Evolutionary conservation across 441 rosid genomes (phyloP), one percentile per base, ranked within the genome.

Genomic region (Adansonia rubrostipa): DNA sequence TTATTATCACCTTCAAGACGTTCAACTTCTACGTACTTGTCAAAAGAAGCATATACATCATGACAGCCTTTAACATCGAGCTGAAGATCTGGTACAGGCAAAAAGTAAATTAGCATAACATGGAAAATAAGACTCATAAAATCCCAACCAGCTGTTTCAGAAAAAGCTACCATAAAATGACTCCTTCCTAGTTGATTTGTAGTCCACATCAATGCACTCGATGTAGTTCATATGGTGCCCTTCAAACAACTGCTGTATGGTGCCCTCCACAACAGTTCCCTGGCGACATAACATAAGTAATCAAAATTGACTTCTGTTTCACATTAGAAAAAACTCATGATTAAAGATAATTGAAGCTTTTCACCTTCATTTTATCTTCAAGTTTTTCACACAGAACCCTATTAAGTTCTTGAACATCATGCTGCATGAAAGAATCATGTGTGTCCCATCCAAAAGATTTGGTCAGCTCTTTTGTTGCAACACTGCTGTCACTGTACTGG

Each of bases 21-120:
- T 70, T 88, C 91, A 70, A 88, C 89, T 79, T 88, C 91, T 22
- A 88, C 91, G 77, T 88, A 88, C 83, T 88, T 86, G 63, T 88
- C 91, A 84, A 88, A 88, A 10, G 91, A 88, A 67, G 89, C 89
- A 48, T 86, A 88, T 65, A 88, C 86, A 68, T 88, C 91, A 69
- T 78, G 84, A 79, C 91, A 87, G 57, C 89, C 89, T 82, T 87
- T 87, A 33, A 87, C 89, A 78, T 87, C 89, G 47, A 87, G 89
- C 65, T 87, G 89, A 74, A 87, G 86, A 11, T 87, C 89, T 87
- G 74, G 70, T 51, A 79, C 4, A 73, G 48, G 74, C 75, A 42
- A 5, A 70, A 44, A 45, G 75, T 13, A 76, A 36, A 73, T 76
- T 62, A 78, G 51, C 64, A 79, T 6, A 36, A 73, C 19, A 44